A percentile compares a stretch with the other conserved stretches of the same genome.
These are phyloP conservation scores for Pythium folliculosum DNA, from an alignment of 352 stramenopile genomes.

Conservation along the genomic window DNA sequence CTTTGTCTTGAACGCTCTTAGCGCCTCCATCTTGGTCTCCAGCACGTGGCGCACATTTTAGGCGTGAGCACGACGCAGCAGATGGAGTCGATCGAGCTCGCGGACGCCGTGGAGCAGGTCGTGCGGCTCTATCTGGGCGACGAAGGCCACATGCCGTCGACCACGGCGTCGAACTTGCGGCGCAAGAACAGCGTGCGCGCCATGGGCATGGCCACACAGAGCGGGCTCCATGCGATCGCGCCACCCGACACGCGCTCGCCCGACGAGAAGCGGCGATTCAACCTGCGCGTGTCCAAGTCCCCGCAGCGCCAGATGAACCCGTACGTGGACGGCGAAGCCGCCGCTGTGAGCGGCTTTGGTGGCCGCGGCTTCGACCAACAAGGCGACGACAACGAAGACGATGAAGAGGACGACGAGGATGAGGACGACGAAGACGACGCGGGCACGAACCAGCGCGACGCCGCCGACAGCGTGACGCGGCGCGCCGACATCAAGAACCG, in stretches of 20 bases:
- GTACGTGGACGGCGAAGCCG: slow-evolving; percentile 42
- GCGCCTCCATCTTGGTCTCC: slow-evolving; percentile 72
- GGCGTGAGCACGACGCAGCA: slow-evolving; percentile 45
- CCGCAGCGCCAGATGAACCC: slow-evolving; percentile 63
- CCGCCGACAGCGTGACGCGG: slow-evolving; percentile 37
- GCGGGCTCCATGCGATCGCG: slow-evolving; percentile 33
- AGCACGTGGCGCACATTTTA: slow-evolving; percentile 78
- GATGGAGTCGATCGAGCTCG: slow-evolving; percentile 62
- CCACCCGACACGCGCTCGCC: slow-evolving; percentile 44
- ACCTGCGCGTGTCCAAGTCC: slow-evolving; percentile 61
- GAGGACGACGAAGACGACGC: slow-evolving; percentile 27
- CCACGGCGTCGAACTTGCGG: slow-evolving; percentile 48
- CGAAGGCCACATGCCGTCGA: slow-evolving; percentile 60
- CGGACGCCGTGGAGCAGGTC: slow-evolving; percentile 74
- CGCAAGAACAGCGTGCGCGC: slow-evolving; percentile 77
- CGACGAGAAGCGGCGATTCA: slow-evolving; percentile 74
- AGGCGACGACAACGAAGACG: slow-evolving; percentile 34
- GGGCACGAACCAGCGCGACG: slow-evolving; percentile 24
- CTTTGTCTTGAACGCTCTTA: slow-evolving; percentile 14
- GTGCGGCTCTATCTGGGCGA: slow-evolving; percentile 77
- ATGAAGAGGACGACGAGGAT: slow-evolving; percentile 20
- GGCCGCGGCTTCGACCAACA: too few relatives aligned
- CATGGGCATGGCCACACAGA: slow-evolving; percentile 38
- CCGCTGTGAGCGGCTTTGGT: slow-evolving; percentile 1
- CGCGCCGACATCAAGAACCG: slow-evolving; percentile 69